Evolutionary conservation across 108 stramenopile genomes (phyloP).

Genomic region (Conticribra guillardii): DNA sequence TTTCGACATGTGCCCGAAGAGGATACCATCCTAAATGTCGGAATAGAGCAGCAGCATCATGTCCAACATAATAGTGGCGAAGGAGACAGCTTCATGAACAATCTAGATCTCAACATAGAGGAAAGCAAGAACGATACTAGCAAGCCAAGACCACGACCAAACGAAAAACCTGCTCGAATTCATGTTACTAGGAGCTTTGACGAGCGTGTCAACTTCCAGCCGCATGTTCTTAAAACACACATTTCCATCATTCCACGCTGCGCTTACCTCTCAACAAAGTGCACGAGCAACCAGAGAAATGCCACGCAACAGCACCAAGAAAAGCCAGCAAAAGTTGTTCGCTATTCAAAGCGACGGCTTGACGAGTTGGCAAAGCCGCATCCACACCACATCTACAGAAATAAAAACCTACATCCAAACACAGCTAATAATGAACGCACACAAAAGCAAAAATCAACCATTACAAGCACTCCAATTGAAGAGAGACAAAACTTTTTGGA

Average conservation of each 20-base stretch:
- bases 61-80: no score
- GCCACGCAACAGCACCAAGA: not conserved
- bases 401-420: not conserved
- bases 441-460: conserved; percentile 3
- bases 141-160: no score
- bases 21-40: not conserved
- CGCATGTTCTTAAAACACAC: no score
- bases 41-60: no score
- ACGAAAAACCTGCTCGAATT: no score
- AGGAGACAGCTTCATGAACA: no score
- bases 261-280: not conserved
- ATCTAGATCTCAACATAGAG: no score
- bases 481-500: conserved; percentile 15
- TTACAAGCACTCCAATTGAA: not conserved
- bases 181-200: no score
- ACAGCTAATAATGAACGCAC: not conserved
- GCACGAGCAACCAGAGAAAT: not conserved
- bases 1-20: not conserved
- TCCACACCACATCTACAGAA: not conserved
- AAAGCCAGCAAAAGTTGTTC: not conserved
- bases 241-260: not conserved
- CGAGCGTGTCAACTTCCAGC: no score
- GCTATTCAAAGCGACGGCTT: not conserved
- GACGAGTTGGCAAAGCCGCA: not conserved
- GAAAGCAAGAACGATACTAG: no score